A percentile compares a stretch with the other conserved stretches of the same genome.
Conservation (phyloP, 176 grass and related monocot species). For the Eleusine indica region DNA sequence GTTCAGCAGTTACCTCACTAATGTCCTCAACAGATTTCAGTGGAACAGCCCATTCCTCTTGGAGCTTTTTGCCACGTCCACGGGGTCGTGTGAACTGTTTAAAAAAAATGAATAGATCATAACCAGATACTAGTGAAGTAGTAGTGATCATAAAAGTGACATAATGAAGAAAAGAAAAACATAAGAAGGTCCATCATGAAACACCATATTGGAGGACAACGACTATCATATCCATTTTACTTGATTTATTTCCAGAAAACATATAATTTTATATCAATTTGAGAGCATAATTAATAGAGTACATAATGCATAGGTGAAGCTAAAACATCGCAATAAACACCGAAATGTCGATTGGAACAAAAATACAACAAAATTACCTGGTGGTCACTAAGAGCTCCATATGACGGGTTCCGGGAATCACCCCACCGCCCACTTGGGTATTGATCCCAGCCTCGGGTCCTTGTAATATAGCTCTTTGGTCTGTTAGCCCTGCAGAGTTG, state of each 20-base stretch:
- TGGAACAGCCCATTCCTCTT: conserved; percentile 88
- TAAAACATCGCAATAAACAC: not conserved
- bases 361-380: conserved; percentile 44
- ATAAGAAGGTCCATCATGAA: not conserved
- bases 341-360: not conserved
- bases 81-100: conserved; percentile 77
- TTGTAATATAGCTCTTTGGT: conserved; percentile 87
- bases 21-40: conserved; percentile 78
- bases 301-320: not conserved
- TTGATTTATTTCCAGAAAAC: not conserved
- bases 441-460: conserved; percentile 80
- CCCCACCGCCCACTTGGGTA: conserved; percentile 82
- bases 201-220: not conserved
- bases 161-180: not conserved
- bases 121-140: conserved; percentile 11
- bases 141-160: not conserved
- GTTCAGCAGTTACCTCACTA: conserved; percentile 56
- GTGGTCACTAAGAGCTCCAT: conserved; percentile 70
- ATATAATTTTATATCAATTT: not conserved
- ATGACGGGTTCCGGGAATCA: conserved; percentile 82
- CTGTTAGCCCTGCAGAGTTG: conserved; percentile 76
- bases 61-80: conserved; percentile 65
- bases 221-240: not conserved
- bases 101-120: conserved; percentile 1
- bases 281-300: conserved; percentile 20